Percentiles rank a stretch among this genome's conserved stretches.
Conservation (phyloP, 2,329 filamentous ascomycete species). For the Tolypocladium tropicale region DNA sequence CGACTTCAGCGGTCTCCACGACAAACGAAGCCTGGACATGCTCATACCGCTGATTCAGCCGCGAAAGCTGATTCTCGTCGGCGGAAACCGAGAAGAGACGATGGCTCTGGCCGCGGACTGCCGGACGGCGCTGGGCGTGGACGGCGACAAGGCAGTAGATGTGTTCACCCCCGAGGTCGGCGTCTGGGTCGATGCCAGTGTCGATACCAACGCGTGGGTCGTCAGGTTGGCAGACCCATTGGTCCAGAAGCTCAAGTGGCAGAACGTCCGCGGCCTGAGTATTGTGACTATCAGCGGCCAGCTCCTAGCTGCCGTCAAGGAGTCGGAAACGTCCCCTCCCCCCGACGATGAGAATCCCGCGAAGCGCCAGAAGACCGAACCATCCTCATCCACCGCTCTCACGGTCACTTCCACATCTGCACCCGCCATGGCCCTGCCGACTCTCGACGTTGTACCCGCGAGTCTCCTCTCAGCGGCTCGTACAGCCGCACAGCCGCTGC, state of each 20-base stretch:
- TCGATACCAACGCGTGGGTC: constrained; percentile 96
- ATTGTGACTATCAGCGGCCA: constrained; percentile 87
- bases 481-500: constrained; percentile 74
- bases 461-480: constrained; percentile 61
- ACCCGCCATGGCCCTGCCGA: constrained; percentile 28
- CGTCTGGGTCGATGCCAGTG: constrained; percentile 71
- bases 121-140: constrained; percentile 50
- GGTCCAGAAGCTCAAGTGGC: constrained; percentile 85
- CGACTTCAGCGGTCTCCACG: constrained; percentile 86
- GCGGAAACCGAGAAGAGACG: constrained; percentile 72
- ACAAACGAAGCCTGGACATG: constrained; percentile 89
- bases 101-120: constrained; percentile 69
- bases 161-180: constrained; percentile 79
- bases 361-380: constrained; percentile 39
- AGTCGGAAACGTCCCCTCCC: neutral
- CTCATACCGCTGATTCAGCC: constrained; percentile 89
- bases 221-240: constrained; percentile 81
- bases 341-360: constrained; percentile 30
- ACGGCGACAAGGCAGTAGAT: constrained; percentile 45
- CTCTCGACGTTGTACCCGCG: constrained; percentile 43
- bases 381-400: constrained; percentile 7
- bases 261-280: constrained; percentile 79
- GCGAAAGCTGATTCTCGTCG: constrained; percentile 87
- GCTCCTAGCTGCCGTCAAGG: constrained; percentile 29
- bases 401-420: constrained; percentile 5